Evolutionary conservation across 495 filamentous ascomycete genomes (phyloP).

Genomic region (Cercophora newfieldiana): DNA sequence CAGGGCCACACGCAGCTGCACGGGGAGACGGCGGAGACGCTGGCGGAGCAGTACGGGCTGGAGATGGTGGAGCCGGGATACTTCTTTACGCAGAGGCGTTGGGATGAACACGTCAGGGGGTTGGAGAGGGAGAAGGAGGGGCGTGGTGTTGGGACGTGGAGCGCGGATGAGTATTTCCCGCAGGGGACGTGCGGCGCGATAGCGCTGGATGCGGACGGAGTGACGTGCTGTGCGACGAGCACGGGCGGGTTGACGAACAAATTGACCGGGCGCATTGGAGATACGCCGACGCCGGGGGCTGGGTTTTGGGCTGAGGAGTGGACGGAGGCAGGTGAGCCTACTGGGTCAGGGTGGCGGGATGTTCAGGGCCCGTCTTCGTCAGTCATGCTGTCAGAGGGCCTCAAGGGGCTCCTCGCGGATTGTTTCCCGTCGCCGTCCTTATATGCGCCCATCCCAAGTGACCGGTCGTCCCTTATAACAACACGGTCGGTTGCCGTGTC

Average conservation of each 20-base stretch:
- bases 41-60: slow-evolving; percentile 66
- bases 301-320: slow-evolving; percentile 91
- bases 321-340: slow-evolving; percentile 44
- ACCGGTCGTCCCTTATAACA: slow-evolving; percentile 16
- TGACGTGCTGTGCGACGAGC: slow-evolving; percentile 76
- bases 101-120: slow-evolving; percentile 78
- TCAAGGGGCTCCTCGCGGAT: slow-evolving; percentile 50
- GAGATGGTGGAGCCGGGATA: slow-evolving; percentile 67
- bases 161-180: slow-evolving; percentile 62
- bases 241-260: slow-evolving; percentile 92
- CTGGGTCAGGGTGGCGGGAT: slow-evolving; percentile 6
- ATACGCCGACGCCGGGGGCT: slow-evolving; percentile 82
- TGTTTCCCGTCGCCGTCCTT: slow-evolving; percentile 49
- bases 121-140: slow-evolving; percentile 53
- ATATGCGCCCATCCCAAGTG: slow-evolving; percentile 33
- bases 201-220: slow-evolving; percentile 70
- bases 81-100: slow-evolving; percentile 76
- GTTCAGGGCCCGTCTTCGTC: slow-evolving; percentile 35
- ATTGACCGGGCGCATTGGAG: slow-evolving; percentile 78
- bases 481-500: slow-evolving; percentile 69
- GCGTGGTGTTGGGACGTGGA: slow-evolving; percentile 39
- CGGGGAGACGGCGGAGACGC: slow-evolving; percentile 63
- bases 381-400: slow-evolving; percentile 40
- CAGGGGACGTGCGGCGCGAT: slow-evolving; percentile 88
- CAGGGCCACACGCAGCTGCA: slow-evolving; percentile 69